A percentile compares a stretch with the other conserved stretches of the same genome.
Evolutionary conservation across 495 filamentous ascomycete genomes (phyloP).

Genomic region (Penicillium macrosclerotiorum): DNA sequence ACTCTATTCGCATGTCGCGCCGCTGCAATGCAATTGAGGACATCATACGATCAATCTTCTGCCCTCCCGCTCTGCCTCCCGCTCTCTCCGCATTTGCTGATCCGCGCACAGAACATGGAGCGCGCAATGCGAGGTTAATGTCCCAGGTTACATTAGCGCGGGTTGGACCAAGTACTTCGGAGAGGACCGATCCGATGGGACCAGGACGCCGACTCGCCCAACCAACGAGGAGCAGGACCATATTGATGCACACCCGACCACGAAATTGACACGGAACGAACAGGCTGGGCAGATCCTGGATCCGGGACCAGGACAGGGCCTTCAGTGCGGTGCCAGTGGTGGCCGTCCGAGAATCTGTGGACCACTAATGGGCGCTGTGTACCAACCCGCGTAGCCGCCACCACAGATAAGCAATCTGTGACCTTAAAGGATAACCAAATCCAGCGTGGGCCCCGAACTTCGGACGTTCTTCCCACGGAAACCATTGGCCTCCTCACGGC

Average conservation of each 20-base stretch:
- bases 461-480: constrained; percentile 31
- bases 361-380: too few relatives aligned
- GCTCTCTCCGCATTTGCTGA: too few relatives aligned
- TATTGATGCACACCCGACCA: background rate
- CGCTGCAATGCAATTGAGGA: too few relatives aligned
- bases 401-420: constrained; percentile 42
- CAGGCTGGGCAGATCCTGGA: background rate
- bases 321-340: background rate
- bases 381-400: constrained; percentile 26
- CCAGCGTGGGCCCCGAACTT: constrained; percentile 32
- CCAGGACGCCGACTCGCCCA: background rate
- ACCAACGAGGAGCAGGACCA: background rate
- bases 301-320: background rate
- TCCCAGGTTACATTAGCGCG: constrained; percentile 13
- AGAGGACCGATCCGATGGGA: constrained; percentile 27
- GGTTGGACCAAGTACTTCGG: constrained; percentile 10
- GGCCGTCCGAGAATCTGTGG: too few relatives aligned
- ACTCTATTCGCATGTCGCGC: too few relatives aligned
- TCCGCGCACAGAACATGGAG: too few relatives aligned
- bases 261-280: constrained; percentile 13
- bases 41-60: too few relatives aligned
- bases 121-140: too few relatives aligned
- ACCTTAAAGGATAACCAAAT: constrained; percentile 43
- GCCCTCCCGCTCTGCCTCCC: too few relatives aligned
- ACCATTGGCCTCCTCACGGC: constrained; percentile 4